phyloP scores from a whole-genome alignment of 306 rosid genomes.

The Glycyrrhiza uralensis region DNA sequence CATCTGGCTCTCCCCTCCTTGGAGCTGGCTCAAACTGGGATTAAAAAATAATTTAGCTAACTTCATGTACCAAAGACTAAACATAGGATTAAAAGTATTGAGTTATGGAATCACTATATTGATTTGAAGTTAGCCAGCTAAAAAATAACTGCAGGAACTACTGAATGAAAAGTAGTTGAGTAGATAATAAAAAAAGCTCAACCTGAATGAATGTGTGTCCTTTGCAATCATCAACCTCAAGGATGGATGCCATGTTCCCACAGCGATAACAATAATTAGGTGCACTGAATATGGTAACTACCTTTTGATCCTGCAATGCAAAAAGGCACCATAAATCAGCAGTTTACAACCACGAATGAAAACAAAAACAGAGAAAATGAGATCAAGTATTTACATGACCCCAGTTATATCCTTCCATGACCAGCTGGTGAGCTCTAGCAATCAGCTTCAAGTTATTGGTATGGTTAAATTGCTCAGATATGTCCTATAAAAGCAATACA shows the following conservation, averaged over 20 bases:
- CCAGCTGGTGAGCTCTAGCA: constrained; percentile 99
- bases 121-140: background rate
- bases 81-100: background rate
- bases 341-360: background rate
- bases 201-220: constrained; percentile 98
- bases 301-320: constrained; percentile 84
- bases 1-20: constrained; percentile 98
- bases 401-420: constrained; percentile 98
- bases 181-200: background rate
- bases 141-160: background rate
- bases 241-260: constrained; percentile 96
- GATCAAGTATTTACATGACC: constrained; percentile 64
- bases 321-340: constrained; percentile 17
- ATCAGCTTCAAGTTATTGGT: constrained; percentile 86
- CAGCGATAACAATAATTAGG: constrained; percentile 95
- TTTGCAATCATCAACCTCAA: constrained; percentile 94
- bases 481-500: constrained; percentile 52
- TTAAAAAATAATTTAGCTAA: background rate
- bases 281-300: constrained; percentile 91
- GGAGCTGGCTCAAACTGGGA: constrained; percentile 98
- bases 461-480: constrained; percentile 95
- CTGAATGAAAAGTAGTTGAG: background rate
- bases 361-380: background rate
- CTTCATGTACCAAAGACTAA: background rate
- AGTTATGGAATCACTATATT: background rate